Evolutionary conservation across 208 protist species (phyloP), one percentile per base, ranked within the genome.

Genomic region (Acanthamoeba sp.): DNA sequence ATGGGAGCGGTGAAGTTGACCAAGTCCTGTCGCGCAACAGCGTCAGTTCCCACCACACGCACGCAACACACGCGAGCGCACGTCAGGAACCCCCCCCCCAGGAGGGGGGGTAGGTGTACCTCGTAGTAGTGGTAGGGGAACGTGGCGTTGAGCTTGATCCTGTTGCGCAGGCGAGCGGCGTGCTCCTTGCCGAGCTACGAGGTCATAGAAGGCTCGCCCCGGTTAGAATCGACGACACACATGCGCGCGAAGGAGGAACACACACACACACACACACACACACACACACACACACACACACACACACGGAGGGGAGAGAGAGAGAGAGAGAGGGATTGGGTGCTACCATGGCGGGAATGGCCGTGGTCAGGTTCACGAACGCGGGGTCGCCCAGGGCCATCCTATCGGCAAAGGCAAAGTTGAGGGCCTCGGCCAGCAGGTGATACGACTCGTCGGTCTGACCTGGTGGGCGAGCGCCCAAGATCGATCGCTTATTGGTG

Each of bases 391-490:
- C 95, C 9, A 96, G 55, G 24, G 29, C 38, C 27, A 76, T 96
- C n/a, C 95, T 42, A 66, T 85, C 36, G 14, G 95, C 95, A 42
- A 95, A 96, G 34, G 94, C 94, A 96, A 93, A 95, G n/a, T 96
- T 96, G 45, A 96, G 90, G 24, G 95, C 64, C 57, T 96, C 95
- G 16, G 90, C 32, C 20, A 95, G 52, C 82, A 57, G 32, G 50
- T 89, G 82, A 29, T 89, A 89, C 22, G 42, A 22, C n/a, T 84
- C 73, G 20, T 45, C 24, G 22, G 34, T 84, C 20, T 45, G 73
- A 4, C 73, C 73, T 84, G 73, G 16, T 7, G 18, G 1, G 64
- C 64, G 38, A 27, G n/a, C 59, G 5, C 14, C n/a, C 59, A 32
- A 29, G 59, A 29, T 22, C 9, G 59, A 7, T 20, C 10, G 20